These are phyloP conservation scores for Fraxinus pennsylvanica DNA, from an alignment of 257 asterid genomes.

Conservation along the genomic window DNA sequence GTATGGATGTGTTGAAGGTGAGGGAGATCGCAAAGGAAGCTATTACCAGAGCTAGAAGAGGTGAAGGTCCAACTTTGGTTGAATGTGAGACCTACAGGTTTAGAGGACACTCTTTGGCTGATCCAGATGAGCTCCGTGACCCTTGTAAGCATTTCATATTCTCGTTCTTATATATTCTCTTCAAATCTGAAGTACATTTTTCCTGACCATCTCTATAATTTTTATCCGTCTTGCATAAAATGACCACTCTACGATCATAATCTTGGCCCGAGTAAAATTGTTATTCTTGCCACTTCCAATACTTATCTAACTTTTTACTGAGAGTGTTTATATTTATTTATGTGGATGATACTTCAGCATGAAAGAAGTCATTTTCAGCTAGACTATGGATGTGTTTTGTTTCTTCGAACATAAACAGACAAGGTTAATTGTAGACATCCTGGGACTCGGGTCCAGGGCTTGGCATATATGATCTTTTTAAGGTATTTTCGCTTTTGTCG, in stretches of 20 bases:
- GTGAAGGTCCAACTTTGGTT: slow-evolving; percentile 94
- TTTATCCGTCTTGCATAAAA: neutral
- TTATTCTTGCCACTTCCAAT: neutral
- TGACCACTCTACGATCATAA: neutral
- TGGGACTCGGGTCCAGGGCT: neutral
- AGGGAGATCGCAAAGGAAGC: slow-evolving; percentile 97
- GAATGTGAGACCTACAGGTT: slow-evolving; percentile 96
- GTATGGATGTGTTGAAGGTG: slow-evolving; percentile 97
- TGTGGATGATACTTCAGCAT: neutral
- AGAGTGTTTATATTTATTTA: neutral
- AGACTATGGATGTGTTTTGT: neutral
- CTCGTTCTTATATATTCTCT: slow-evolving; percentile 7
- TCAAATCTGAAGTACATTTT: neutral
- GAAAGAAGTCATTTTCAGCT: neutral
- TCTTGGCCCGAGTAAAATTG: neutral
- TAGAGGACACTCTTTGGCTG: slow-evolving; percentile 98
- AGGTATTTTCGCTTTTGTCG: neutral
- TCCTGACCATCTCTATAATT: neutral
- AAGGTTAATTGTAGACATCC: neutral
- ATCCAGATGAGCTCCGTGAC: slow-evolving; percentile 98
- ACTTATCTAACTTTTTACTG: neutral
- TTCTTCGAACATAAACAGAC: neutral
- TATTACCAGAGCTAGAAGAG: slow-evolving; percentile 82
- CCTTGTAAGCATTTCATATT: slow-evolving; percentile 60
- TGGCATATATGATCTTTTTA: neutral